These are phyloP conservation scores for Sequoia sempervirens DNA, from an alignment of 75 land plant genomes.

Conservation along the genomic window DNA sequence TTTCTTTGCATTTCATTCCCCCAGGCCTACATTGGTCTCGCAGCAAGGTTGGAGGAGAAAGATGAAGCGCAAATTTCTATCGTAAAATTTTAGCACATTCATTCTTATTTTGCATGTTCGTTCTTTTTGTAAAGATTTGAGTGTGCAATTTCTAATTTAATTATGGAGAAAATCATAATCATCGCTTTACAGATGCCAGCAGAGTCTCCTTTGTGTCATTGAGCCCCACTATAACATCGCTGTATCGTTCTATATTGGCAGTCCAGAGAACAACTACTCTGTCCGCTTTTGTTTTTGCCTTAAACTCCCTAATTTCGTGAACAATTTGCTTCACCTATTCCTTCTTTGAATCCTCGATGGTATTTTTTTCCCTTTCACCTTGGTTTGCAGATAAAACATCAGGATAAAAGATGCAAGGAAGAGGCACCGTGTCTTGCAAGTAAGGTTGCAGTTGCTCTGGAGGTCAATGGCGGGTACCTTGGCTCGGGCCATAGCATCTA, in stretches of 20 bases:
- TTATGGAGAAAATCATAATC: conserved; percentile 12
- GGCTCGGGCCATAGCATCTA: conserved; percentile 92
- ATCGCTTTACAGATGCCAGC: conserved; percentile 54
- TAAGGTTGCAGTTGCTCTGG: conserved; percentile 85
- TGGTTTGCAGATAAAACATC: conserved; percentile 95
- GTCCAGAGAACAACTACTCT: conserved; percentile 91
- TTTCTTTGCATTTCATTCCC: too few species aligned
- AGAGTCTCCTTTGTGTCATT: conserved; percentile 91
- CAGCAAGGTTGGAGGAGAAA: too few species aligned
- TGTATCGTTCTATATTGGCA: conserved; percentile 90
- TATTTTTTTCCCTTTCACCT: conserved; percentile 71
- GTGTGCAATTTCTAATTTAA: too few species aligned
- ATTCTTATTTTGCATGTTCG: too few species aligned
- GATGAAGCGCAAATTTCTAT: too few species aligned
- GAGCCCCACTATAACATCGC: conserved; percentile 75
- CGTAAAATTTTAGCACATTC: too few species aligned
- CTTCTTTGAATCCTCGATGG: conserved; percentile 86
- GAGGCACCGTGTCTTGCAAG: conserved; percentile 85
- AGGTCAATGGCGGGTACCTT: conserved; percentile 86
- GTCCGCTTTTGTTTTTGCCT: conserved; percentile 73
- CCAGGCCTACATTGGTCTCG: too few species aligned
- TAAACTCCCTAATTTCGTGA: conserved; percentile 83
- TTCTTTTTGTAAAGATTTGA: too few species aligned
- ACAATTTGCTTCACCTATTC: conserved; percentile 72
- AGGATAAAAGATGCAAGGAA: conserved; percentile 86